These are phyloP conservation scores for Endocalyx cinctus DNA, from an alignment of 2,329 filamentous ascomycete species.

Conservation along the genomic window DNA sequence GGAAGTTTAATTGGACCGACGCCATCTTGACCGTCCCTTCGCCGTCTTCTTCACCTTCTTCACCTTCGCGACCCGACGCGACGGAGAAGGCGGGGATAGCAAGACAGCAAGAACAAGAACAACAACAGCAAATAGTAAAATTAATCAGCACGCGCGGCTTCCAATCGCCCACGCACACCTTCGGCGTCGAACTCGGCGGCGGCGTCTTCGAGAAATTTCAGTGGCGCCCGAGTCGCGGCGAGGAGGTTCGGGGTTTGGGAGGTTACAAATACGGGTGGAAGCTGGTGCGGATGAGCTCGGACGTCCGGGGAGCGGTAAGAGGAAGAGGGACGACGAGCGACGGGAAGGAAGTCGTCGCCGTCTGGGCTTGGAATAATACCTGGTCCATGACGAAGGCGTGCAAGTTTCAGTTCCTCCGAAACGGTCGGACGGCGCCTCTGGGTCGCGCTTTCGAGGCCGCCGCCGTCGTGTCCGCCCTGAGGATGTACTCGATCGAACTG, in stretches of 20 bases:
- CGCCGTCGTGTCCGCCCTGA: conserved; percentile 15
- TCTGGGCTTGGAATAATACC: conserved; percentile 11
- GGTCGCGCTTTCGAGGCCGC: conserved; percentile 16
- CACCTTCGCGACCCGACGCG: background rate
- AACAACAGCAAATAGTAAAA: too few species aligned
- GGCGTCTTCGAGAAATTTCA: conserved; percentile 19
- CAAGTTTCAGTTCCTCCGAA: conserved; percentile 18
- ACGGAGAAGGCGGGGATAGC: background rate
- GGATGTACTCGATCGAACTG: conserved; percentile 14
- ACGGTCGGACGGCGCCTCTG: conserved; percentile 15
- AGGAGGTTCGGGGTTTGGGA: conserved; percentile 13
- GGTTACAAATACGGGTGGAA: conserved; percentile 16
- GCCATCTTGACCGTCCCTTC: conserved; percentile 7
- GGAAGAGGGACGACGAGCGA: conserved; percentile 12
- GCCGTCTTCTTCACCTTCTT: too few species aligned
- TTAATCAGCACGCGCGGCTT: too few species aligned
- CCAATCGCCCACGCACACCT: conserved; percentile 4
- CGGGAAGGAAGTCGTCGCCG: conserved; percentile 19
- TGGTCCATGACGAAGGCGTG: conserved; percentile 15
- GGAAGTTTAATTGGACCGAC: conserved; percentile 5
- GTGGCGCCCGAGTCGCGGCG: conserved; percentile 18
- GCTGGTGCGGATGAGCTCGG: conserved; percentile 15
- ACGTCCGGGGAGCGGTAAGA: background rate
- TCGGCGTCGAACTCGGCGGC: conserved; percentile 13
- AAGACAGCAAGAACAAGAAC: background rate